Evolutionary conservation across 1,139 yeast genomes (phyloP).

Genomic region (Candida sanyaensis): DNA sequence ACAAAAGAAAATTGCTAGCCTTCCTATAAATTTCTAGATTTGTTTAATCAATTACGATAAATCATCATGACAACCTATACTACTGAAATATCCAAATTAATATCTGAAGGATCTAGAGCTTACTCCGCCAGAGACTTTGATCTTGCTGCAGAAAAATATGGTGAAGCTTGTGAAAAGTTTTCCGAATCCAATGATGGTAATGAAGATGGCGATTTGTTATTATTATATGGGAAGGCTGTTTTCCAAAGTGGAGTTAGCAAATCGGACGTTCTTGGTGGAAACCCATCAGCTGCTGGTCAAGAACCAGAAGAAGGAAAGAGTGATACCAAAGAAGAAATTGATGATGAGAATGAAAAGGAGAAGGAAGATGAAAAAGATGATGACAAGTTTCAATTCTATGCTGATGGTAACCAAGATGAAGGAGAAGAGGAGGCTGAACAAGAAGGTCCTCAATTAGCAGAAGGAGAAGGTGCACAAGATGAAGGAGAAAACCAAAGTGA

Average conservation of each 20-base stretch:
- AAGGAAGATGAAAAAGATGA: conserved; percentile 23
- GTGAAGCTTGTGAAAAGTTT: conserved; percentile 67
- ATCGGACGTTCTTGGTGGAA: conserved; percentile 79
- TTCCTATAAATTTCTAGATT: no score
- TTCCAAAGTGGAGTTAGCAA: conserved; percentile 76
- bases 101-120: conserved; percentile 61
- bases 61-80: conserved; percentile 4
- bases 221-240: conserved; percentile 77
- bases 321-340: conserved; percentile 20
- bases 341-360: conserved; percentile 17
- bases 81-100: conserved; percentile 41
- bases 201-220: conserved; percentile 71
- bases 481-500: conserved; percentile 63
- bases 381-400: conserved; percentile 57
- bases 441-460: conserved; percentile 20
- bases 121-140: conserved; percentile 69
- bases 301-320: conserved; percentile 10
- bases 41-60: no score
- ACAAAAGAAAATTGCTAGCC: background rate
- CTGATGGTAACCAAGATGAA: conserved; percentile 43
- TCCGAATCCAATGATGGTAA: conserved; percentile 48
- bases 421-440: conserved; percentile 25
- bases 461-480: conserved; percentile 29
- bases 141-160: conserved; percentile 68
- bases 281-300: conserved; percentile 26